Percentiles rank a stretch among this genome's conserved stretches.
Evolutionary conservation across 768 basidiomycete genomes (phyloP).

Genomic region (Wakefieldia striispora): DNA sequence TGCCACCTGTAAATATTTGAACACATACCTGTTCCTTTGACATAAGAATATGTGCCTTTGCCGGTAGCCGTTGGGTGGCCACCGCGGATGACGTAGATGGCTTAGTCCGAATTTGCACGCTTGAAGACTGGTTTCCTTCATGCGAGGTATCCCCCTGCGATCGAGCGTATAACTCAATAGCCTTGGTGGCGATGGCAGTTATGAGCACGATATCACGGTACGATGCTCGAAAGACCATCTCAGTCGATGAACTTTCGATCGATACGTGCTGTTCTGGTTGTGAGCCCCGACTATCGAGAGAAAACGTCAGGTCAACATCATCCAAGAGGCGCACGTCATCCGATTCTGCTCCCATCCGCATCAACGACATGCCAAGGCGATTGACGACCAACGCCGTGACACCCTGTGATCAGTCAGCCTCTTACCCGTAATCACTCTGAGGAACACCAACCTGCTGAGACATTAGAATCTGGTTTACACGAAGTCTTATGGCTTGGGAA

Average conservation of each 20-base stretch:
- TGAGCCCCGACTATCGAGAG: constrained; percentile 78
- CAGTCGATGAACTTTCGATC: constrained; percentile 78
- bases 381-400: constrained; percentile 77
- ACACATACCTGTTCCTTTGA: constrained; percentile 77
- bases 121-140: constrained; percentile 8
- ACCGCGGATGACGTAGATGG: constrained; percentile 4
- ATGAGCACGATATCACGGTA: constrained; percentile 93
- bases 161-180: constrained; percentile 66
- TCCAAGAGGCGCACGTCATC: constrained; percentile 93
- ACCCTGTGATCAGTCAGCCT: constrained; percentile 47
- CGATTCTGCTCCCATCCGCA: constrained; percentile 76
- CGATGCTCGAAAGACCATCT: constrained; percentile 91
- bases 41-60: constrained; percentile 49
- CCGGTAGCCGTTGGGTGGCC: constrained; percentile 17
- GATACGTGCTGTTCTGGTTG: constrained; percentile 73
- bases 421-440: not conserved
- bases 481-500: constrained; percentile 83
- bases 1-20: not conserved
- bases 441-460: constrained; percentile 77
- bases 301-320: constrained; percentile 83
- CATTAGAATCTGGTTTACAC: constrained; percentile 80
- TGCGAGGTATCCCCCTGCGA: constrained; percentile 32
- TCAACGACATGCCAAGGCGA: constrained; percentile 90
- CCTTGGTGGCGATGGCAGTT: constrained; percentile 80
- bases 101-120: constrained; percentile 1